Evolutionary conservation across 2,329 filamentous ascomycete genomes (phyloP), one percentile per base, ranked within the genome.

Genomic region (Fusarium sp.): DNA sequence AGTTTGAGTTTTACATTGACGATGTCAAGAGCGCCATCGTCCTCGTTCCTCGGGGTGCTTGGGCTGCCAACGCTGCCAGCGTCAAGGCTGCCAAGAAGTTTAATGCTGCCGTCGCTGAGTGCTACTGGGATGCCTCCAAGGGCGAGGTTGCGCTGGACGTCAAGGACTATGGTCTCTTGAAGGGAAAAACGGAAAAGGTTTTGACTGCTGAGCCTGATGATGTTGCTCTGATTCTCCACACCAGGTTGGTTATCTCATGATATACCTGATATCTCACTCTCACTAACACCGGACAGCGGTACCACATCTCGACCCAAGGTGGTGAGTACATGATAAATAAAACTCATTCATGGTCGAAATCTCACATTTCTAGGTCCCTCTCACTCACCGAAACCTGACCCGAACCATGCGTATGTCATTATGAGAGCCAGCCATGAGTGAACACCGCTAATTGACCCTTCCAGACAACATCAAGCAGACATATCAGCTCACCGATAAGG

Each of bases 1-100:
- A 97, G 82, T 96, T 96, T 81, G 94, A 96, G 82, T 97, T 97
- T 84, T 97, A 96, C 83, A 96, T 97, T 79, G 92, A 95, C 74
- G 94, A 97, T 80, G 87, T 97, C 77, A 93, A 92, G 80, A 96
- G 94, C 6, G 92, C 92, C 37, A 85, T 97, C 68, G 89, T 94
- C 35, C 86, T 97, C 38, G 92, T 97, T 11, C 94, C 94, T 14
- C 87, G 87, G 76, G 94, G 93, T 18, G 90, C 92, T 16, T 93
- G 90, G 77, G 86, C 87, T 13, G 87, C 91, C 75, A 86, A 92
- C 80, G 91, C 90, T 11, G 89, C 93, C 14, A 93, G 93, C 29
- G 93, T 96, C 31, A 89, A 90, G 79, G 94, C 94, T 1, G 94
- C 94, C 9, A 87, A 90, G 77, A 94, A 92, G 85, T 95, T 94